Evolutionary conservation across 495 filamentous ascomycete genomes (phyloP).

Genomic region (Stereocaulon alpinum): DNA sequence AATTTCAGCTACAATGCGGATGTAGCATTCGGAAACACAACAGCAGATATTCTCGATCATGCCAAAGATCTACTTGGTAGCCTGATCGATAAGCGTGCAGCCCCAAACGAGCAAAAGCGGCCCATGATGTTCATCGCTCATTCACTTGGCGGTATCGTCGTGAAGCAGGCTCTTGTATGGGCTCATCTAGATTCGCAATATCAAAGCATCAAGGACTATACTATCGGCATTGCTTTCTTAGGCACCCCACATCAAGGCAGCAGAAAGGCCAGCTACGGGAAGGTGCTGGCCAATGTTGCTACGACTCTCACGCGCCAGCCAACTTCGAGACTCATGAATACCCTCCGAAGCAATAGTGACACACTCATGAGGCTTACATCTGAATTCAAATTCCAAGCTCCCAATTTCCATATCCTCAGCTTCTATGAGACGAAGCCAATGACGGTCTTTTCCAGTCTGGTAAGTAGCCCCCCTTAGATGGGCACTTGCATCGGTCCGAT

Average conservation of each 20-base stretch:
- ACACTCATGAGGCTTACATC: slow-evolving; percentile 29
- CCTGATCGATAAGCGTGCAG: no score
- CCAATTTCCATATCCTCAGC: slow-evolving; percentile 25
- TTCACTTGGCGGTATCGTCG: slow-evolving; percentile 52
- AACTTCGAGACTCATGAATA: not conserved
- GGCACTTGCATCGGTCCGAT: slow-evolving; percentile 5
- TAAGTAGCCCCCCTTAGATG: not conserved
- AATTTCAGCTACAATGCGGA: slow-evolving; percentile 14
- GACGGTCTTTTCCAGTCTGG: not conserved
- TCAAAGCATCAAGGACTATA: not conserved
- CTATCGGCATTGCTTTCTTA: slow-evolving; percentile 21
- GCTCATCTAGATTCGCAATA: not conserved
- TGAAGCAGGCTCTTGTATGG: slow-evolving; percentile 31
- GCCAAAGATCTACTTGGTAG: no score
- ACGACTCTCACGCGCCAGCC: slow-evolving; percentile 1
- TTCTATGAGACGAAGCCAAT: slow-evolving; percentile 30
- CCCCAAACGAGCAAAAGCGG: not conserved
- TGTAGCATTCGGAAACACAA: no score
- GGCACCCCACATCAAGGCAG: slow-evolving; percentile 20
- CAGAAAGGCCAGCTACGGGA: slow-evolving; percentile 9
- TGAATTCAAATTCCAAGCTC: slow-evolving; percentile 31
- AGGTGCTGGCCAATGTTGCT: not conserved
- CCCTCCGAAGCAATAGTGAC: slow-evolving; percentile 13
- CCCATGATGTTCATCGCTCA: slow-evolving; percentile 55
- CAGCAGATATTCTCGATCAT: no score